phyloP scores from a whole-genome alignment of 257 asterid genomes.

The Linaria vulgaris region DNA sequence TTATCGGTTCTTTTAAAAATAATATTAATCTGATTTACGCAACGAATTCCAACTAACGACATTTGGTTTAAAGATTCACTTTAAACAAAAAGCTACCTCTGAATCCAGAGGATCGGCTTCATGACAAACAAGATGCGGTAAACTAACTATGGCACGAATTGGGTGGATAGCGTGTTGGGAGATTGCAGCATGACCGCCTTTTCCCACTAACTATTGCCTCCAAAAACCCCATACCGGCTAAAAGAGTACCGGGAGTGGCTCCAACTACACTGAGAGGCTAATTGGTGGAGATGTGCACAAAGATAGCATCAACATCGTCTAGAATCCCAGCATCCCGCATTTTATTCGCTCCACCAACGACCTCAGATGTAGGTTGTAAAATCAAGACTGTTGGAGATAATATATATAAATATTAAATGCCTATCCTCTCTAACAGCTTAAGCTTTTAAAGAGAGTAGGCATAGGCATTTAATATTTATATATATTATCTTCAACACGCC shows the following conservation, averaged over 20 bases:
- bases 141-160: constrained; percentile 53
- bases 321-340: constrained; percentile 57
- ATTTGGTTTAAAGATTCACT: neutral
- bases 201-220: constrained; percentile 64
- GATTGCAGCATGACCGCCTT: constrained; percentile 78
- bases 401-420: no score
- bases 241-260: constrained; percentile 48
- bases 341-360: constrained; percentile 70
- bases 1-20: neutral
- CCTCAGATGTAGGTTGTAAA: constrained; percentile 84
- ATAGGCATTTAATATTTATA: no score
- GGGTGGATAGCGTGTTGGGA: constrained; percentile 67
- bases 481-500: no score
- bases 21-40: neutral
- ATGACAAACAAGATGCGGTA: constrained; percentile 71
- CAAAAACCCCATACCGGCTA: constrained; percentile 64
- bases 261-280: constrained; percentile 41
- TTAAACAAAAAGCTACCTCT: constrained; percentile 38
- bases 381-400: constrained; percentile 47
- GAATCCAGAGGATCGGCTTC: constrained; percentile 80
- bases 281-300: constrained; percentile 47
- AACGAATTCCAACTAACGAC: neutral
- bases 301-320: constrained; percentile 58
- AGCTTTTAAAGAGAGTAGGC: no score
- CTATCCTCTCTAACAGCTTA: no score